Evolutionary conservation across 495 filamentous ascomycete species (phyloP).

Genomic region (Xylaria scruposa): DNA sequence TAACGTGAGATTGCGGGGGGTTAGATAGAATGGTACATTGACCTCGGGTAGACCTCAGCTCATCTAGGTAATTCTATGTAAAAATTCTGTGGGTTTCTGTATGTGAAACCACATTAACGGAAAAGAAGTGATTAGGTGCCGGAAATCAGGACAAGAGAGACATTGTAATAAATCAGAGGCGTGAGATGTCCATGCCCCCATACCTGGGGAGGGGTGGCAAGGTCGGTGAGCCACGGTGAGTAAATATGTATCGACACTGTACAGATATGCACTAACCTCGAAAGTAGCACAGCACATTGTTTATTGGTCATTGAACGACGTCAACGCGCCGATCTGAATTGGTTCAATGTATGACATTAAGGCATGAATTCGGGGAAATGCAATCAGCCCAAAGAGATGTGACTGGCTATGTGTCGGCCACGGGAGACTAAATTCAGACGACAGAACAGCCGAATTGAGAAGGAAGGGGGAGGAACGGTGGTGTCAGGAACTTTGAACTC

Average conservation of each 20-base stretch:
- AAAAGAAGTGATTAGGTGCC: neutral
- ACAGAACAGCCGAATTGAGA: neutral
- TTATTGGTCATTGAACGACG: neutral
- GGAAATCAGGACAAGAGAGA: neutral
- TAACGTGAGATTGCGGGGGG: slow-evolving; percentile 10
- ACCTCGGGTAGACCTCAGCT: neutral
- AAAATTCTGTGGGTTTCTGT: neutral
- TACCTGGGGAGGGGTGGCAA: neutral
- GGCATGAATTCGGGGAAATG: neutral
- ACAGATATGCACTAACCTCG: neutral
- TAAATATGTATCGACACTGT: neutral
- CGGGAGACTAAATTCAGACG: neutral
- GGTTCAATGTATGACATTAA: neutral
- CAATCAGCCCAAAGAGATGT: neutral
- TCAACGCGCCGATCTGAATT: slow-evolving; percentile 3
- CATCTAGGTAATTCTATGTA: neutral
- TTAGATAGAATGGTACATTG: neutral
- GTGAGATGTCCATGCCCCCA: neutral
- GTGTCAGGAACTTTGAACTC: no score
- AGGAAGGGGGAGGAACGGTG: neutral
- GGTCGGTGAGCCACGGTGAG: neutral
- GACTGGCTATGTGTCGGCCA: no score
- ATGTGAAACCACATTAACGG: neutral
- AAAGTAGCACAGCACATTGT: neutral
- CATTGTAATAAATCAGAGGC: neutral